Conservation (phyloP, 495 filamentous ascomycete genomes). For the Trichocladium uniseriatum region DNA sequence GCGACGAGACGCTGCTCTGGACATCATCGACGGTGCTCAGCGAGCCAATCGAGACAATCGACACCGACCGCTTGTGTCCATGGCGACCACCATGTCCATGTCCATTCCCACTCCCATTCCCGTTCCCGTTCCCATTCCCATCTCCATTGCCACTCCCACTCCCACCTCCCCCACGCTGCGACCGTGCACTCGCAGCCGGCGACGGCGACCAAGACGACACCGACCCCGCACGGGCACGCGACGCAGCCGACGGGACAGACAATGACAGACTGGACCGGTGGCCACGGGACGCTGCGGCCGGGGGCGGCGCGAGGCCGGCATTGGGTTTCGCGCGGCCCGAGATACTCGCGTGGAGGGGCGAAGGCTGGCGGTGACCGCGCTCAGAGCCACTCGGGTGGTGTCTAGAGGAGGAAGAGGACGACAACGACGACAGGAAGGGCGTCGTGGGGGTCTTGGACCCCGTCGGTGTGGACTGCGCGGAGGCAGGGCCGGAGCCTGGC, state of each 20-base stretch:
- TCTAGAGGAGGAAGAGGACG: background rate
- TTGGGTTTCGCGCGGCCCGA: constrained; percentile 9
- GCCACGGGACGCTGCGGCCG: constrained; percentile 30
- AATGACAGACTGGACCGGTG: constrained; percentile 52
- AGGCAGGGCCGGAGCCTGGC: background rate
- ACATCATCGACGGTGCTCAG: constrained; percentile 34
- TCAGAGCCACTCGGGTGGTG: constrained; percentile 5
- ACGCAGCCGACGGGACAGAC: constrained; percentile 40
- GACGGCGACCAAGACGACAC: constrained; percentile 23
- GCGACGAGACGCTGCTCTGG: constrained; percentile 4
- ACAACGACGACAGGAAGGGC: background rate
- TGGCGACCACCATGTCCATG: constrained; percentile 19
- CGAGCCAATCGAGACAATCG: constrained; percentile 85
- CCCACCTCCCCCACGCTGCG: background rate
- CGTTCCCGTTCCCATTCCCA: too few relatives aligned
- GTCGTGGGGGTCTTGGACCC: background rate
- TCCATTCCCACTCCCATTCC: too few relatives aligned
- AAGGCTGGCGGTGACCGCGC: constrained; percentile 16
- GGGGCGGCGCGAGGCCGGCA: constrained; percentile 31
- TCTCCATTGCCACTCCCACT: background rate
- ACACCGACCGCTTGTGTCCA: constrained; percentile 64
- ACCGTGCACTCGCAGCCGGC: constrained; percentile 11
- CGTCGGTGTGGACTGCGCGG: background rate
- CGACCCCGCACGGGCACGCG: constrained; percentile 29
- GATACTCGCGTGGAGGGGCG: constrained; percentile 15